These are phyloP conservation scores for Vaccinium myrtillus DNA, from an alignment of 148 eudicot species.

Conservation along the genomic window DNA sequence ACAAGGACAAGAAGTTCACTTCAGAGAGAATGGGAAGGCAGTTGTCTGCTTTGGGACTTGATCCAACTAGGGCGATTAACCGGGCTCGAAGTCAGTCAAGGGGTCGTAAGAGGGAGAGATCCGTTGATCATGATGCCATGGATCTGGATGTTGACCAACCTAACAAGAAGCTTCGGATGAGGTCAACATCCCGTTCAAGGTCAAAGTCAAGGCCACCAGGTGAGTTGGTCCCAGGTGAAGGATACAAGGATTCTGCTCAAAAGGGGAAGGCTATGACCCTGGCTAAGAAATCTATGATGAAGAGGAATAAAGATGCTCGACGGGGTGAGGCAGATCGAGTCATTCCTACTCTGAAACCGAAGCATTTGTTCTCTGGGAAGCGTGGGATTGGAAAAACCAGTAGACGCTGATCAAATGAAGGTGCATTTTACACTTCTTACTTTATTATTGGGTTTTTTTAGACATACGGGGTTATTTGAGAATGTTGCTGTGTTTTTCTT, in stretches of 20 bases:
- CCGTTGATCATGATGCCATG: slow-evolving; percentile 63
- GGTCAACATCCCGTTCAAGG: too few relatives aligned
- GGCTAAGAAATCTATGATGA: slow-evolving; percentile 40
- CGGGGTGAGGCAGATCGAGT: slow-evolving; percentile 75
- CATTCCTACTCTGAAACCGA: slow-evolving; percentile 70
- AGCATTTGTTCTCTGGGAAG: slow-evolving; percentile 62
- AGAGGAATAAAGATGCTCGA: slow-evolving; percentile 72
- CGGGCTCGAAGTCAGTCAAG: slow-evolving; percentile 76
- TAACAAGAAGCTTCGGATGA: too few relatives aligned
- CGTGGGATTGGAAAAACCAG: slow-evolving; percentile 71
- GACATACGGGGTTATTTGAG: too few relatives aligned
- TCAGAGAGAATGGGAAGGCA: slow-evolving; percentile 82
- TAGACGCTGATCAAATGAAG: slow-evolving; percentile 54
- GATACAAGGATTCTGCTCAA: too few relatives aligned
- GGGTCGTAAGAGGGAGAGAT: slow-evolving; percentile 90
- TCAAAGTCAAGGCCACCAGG: too few relatives aligned
- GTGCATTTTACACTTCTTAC: slow-evolving; percentile 14
- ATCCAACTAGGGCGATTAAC: slow-evolving; percentile 60
- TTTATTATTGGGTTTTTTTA: background rate
- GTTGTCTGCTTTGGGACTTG: slow-evolving; percentile 45
- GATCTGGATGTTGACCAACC: slow-evolving; percentile 18
- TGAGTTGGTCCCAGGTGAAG: too few relatives aligned
- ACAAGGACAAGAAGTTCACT: slow-evolving; percentile 64
- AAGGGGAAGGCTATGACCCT: slow-evolving; percentile 35
- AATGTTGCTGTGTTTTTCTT: too few relatives aligned